Conservation (phyloP, 768 basidiomycete genomes). For the Leccinum variicolor region DNA sequence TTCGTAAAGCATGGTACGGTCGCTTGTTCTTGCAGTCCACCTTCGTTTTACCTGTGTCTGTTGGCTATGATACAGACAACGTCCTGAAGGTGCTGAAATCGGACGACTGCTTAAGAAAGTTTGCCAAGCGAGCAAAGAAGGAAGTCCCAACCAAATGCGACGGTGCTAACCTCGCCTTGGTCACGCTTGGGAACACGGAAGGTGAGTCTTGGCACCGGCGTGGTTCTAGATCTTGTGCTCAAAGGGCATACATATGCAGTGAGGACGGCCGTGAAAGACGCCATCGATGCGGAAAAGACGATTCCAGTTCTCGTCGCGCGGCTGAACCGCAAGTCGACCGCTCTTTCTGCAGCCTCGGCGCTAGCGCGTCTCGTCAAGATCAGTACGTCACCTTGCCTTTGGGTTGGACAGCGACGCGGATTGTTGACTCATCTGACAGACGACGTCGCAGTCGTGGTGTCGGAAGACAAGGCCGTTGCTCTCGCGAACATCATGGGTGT, state of each 20-base stretch:
- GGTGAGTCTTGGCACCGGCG: neutral
- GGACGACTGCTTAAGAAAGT: conserved; percentile 6
- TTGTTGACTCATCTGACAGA: conserved; percentile 8
- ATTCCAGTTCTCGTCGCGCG: conserved; percentile 15
- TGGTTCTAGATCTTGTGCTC: neutral
- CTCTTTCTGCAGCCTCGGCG: conserved; percentile 18
- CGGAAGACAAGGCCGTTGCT: conserved; percentile 1
- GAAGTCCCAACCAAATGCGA: conserved; percentile 7
- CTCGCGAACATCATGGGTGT: conserved; percentile 14
- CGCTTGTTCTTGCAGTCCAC: neutral
- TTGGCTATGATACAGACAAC: conserved; percentile 8
- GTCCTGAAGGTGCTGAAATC: neutral
- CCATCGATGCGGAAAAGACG: conserved; percentile 16
- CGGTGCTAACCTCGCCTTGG: conserved; percentile 17
- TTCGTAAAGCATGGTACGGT: conserved; percentile 20
- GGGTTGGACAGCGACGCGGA: neutral
- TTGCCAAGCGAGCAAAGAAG: conserved; percentile 16
- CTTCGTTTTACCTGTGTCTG: neutral
- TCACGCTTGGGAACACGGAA: conserved; percentile 10
- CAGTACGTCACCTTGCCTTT: conserved; percentile 8
- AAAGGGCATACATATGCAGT: neutral
- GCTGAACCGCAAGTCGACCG: conserved; percentile 14
- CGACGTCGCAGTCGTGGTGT: conserved; percentile 11
- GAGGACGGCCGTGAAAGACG: conserved; percentile 5
- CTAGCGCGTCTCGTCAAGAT: conserved; percentile 17